Percentiles rank a stretch among this genome's conserved stretches.
phyloP scores from a whole-genome alignment of 2,329 filamentous ascomycete species.

The Talaromyces sp. region DNA sequence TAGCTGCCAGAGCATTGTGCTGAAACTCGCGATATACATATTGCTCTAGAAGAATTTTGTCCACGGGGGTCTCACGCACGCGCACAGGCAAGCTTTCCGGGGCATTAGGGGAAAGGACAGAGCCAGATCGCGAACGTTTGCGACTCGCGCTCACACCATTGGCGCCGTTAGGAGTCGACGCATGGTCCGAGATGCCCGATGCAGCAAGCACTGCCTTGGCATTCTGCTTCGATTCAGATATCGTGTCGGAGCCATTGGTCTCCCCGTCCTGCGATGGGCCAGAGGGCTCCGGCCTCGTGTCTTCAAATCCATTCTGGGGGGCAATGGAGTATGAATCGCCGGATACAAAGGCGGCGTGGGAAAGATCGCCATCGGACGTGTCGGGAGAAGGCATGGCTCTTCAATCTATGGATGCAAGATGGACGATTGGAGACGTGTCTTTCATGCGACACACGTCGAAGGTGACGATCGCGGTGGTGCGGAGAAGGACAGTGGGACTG shows the following conservation, averaged over 20 bases:
- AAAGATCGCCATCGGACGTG: constrained; percentile 16
- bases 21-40: constrained; percentile 61
- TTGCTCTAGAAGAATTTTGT: constrained; percentile 53
- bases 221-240: constrained; percentile 55
- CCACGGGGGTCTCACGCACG: constrained; percentile 36
- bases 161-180: constrained; percentile 28
- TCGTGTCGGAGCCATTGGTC: constrained; percentile 29
- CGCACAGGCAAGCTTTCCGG: constrained; percentile 24
- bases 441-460: constrained; percentile 16
- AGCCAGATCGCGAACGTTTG: constrained; percentile 57
- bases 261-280: constrained; percentile 19
- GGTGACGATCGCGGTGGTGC: constrained; percentile 16
- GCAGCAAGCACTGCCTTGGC: constrained; percentile 54
- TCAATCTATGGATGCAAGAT: constrained; percentile 5
- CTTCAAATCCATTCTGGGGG: constrained; percentile 20
- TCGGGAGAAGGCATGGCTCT: constrained; percentile 31
- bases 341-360: constrained; percentile 19
- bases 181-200: constrained; percentile 33
- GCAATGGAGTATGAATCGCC: constrained; percentile 17
- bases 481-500: constrained; percentile 16
- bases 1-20: constrained; percentile 49
- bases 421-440: constrained; percentile 12
- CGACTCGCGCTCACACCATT: constrained; percentile 47
- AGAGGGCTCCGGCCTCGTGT: constrained; percentile 17
- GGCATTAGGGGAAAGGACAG: constrained; percentile 41